phyloP scores from a whole-genome alignment of 1,284 basidiomycete species.

The Nidula niveotomentosa region DNA sequence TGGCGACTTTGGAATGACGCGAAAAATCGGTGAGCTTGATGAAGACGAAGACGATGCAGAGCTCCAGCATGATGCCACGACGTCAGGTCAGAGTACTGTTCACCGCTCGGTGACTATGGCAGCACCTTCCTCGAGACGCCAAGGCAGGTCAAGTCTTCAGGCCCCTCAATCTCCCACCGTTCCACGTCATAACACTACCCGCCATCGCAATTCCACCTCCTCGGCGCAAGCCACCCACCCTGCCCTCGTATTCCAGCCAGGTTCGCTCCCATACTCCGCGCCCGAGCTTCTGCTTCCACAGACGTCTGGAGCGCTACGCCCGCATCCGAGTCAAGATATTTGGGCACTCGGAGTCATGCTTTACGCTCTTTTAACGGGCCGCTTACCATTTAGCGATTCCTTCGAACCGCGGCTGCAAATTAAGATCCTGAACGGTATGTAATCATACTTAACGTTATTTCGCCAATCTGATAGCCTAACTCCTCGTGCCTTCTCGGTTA shows the following conservation, averaged over 20 bases:
- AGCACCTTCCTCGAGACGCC: conserved; percentile 22
- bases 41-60: conserved; percentile 30
- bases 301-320: conserved; percentile 20
- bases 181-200: conserved; percentile 34
- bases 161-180: conserved; percentile 14
- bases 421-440: conserved; percentile 85
- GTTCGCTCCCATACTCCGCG: conserved; percentile 88
- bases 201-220: conserved; percentile 63
- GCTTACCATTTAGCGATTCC: conserved; percentile 81
- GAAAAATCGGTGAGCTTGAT: conserved; percentile 53
- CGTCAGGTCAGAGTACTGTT: conserved; percentile 12
- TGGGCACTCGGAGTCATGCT: conserved; percentile 93
- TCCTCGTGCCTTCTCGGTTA: conserved; percentile 7
- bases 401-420: conserved; percentile 90
- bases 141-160: conserved; percentile 18
- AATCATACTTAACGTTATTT: background rate
- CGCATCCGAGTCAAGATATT: conserved; percentile 81
- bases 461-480: background rate
- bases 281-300: conserved; percentile 51
- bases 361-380: conserved; percentile 79
- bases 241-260: conserved; percentile 56
- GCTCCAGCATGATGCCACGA: conserved; percentile 18
- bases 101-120: conserved; percentile 38
- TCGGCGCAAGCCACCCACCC: conserved; percentile 31
- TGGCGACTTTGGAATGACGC: conserved; percentile 82